Evolutionary conservation across 2,329 filamentous ascomycete genomes (phyloP), one percentile per base, ranked within the genome.

Genomic region (Ciborinia camelliae): DNA sequence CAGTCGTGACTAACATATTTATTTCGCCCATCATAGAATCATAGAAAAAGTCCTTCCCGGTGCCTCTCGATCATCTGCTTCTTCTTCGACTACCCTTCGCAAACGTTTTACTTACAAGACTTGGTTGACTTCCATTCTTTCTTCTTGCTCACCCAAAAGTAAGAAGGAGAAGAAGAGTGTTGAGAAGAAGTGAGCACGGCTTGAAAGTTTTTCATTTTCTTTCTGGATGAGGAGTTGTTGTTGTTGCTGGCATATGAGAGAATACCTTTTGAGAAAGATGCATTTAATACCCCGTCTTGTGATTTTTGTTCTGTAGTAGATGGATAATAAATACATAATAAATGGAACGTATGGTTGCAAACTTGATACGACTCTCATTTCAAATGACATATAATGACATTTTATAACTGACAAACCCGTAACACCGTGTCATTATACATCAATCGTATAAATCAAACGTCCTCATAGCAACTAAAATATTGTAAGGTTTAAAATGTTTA

Each of bases 21-120:
- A 14, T 2, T 58, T 57, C 8, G 12, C 39, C 18, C 39, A 15
- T n/a, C 39, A 58, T 58, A 58, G 54, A 58, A 58, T 58, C 28
- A 45, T 58, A 18, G 54, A 58, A 28, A 45, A 58, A 45, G 54
- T 58, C 39, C 54, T 58, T 23, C 54, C 54, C 3, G 39, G 26
- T 23, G 39, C 54, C 3, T 45, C 54, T 45, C 26, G 54, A 5
- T 45, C 54, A 58, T 58, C 54, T 8, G 23, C 54, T 32, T 58
- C 54, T 45, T 58, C 54, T 10, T 32, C 39, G 10, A 45, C 39
- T 18, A 58, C 39, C 12, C 54, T 58, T 15, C 54, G 20, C 39
- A 58, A n/a, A 32, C 54, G 39, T 5, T 58, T 45, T 20, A 45
- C 39, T 4, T 58, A 58, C 20, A 58, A 58, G 26, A 32, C 26